These are phyloP conservation scores for Petunia axillaris DNA, from an alignment of 257 asterid genomes.

Conservation along the genomic window DNA sequence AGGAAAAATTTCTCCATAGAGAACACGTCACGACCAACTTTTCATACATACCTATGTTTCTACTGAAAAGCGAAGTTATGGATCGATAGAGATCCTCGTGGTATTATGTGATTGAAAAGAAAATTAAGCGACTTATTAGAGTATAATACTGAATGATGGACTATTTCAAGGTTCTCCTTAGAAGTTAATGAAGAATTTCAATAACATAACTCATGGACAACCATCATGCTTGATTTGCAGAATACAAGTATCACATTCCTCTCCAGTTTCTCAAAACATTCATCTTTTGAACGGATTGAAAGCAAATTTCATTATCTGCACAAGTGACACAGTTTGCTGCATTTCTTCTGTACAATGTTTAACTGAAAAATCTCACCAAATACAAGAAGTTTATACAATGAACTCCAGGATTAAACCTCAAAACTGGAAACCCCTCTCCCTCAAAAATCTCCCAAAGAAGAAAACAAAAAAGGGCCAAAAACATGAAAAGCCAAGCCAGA, in stretches of 20 bases:
- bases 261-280: background rate
- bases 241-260: background rate
- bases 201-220: background rate
- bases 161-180: no score
- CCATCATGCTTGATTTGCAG: background rate
- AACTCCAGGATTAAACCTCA: constrained; percentile 15
- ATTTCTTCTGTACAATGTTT: constrained; percentile 11
- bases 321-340: background rate
- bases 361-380: constrained; percentile 17
- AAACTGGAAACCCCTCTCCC: constrained; percentile 20
- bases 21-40: no score
- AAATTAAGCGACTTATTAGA: no score
- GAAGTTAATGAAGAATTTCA: no score
- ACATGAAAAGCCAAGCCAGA: background rate
- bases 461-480: background rate
- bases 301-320: background rate
- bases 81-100: no score
- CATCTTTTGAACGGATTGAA: background rate
- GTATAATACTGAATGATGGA: no score
- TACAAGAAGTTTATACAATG: background rate
- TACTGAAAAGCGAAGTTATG: no score
- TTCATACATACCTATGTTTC: no score
- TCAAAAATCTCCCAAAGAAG: background rate
- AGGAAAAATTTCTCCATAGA: no score
- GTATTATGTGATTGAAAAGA: no score